These are phyloP conservation scores for Eremothecium gossypii DNA, from an alignment of 1,139 yeast species.

Conservation along the genomic window DNA sequence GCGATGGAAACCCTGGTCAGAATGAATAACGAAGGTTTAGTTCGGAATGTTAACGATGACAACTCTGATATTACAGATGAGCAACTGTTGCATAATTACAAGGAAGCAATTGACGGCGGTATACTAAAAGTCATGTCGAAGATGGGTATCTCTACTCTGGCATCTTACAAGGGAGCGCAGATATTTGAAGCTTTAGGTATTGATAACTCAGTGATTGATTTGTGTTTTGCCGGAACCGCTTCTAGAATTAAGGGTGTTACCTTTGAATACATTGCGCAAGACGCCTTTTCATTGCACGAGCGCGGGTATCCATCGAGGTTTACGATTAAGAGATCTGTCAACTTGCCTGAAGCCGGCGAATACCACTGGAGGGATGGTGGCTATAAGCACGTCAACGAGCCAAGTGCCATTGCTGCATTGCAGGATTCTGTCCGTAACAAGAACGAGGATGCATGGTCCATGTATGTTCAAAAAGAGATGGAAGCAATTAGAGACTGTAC, in stretches of 20 bases:
- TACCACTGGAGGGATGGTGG: slow-evolving; percentile 99
- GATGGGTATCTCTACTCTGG: slow-evolving; percentile 97
- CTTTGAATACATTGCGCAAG: slow-evolving; percentile 92
- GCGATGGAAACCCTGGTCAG: slow-evolving; percentile 83
- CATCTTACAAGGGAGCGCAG: slow-evolving; percentile 97
- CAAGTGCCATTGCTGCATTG: slow-evolving; percentile 86
- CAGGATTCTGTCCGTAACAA: slow-evolving; percentile 97
- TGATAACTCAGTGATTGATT: slow-evolving; percentile 88
- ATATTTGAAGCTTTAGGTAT: slow-evolving; percentile 95
- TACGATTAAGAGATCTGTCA: slow-evolving; percentile 55
- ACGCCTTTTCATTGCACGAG: slow-evolving; percentile 88
- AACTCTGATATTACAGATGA: slow-evolving; percentile 42
- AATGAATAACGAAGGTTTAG: slow-evolving; percentile 73
- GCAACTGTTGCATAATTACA: slow-evolving; percentile 64
- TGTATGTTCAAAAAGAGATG: slow-evolving; percentile 80
- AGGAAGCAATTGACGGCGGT: slow-evolving; percentile 78
- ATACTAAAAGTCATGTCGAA: slow-evolving; percentile 95
- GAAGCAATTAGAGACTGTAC: slow-evolving; percentile 92
- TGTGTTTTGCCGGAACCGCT: slow-evolving; percentile 96
- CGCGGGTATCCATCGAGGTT: slow-evolving; percentile 79
- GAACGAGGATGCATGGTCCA: slow-evolving; percentile 85
- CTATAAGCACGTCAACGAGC: slow-evolving; percentile 88
- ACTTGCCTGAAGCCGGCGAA: slow-evolving; percentile 92
- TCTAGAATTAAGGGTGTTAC: slow-evolving; percentile 94
- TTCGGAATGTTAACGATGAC: slow-evolving; percentile 41